Evolutionary conservation across 192 early-diverging fungal genomes (phyloP), one percentile per base, ranked within the genome.

Genomic region (Bifiguratus adelaidae): DNA sequence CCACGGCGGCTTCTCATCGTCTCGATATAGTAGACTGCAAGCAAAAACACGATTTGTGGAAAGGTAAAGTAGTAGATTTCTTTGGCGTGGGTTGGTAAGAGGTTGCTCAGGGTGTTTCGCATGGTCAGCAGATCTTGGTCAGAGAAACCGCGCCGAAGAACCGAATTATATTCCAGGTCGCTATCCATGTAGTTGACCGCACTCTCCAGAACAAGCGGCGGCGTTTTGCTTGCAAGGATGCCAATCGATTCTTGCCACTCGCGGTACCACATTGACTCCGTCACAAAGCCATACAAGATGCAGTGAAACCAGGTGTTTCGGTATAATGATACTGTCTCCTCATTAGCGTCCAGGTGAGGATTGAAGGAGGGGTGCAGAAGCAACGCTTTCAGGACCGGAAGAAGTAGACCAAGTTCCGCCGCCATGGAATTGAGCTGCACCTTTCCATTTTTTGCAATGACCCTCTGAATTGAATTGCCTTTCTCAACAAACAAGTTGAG

Each of bases 261-360:
- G 13, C 66, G 70, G 20, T 81, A 74, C 76, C 90, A 92, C 9
- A 71, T 60, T 1, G 81, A 73, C 25, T 87, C 77, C 7, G 79
- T 71, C 25, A 82, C 67, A 42, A 89, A 81, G 1, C 92, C 82
- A 56, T 77, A 82, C 9, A 85, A 58, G 2, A 90, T 82, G 43
- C 85, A 72, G 42, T 88, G 83, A 51, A 97, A 81, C 95, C 95
- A 99, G 28, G 89, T 75, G 58, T 90, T 89, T 36, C 93, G 76
- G 68, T 92, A 92, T 21, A 85, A 50, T 24, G 70, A 57, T 3
- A 79, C 71, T 15, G 79, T 67, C 47, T 88, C 86, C 2, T 72
- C 65, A 21, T 71, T 67, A 3, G 77, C 65, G 8, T 66, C 61
- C 11, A 68, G 45, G 42, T 79, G 77, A 8, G 68, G 68, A 15